Conservation (phyloP, 2,329 filamentous ascomycete genomes). For the Apiospora rasikravindrae region DNA sequence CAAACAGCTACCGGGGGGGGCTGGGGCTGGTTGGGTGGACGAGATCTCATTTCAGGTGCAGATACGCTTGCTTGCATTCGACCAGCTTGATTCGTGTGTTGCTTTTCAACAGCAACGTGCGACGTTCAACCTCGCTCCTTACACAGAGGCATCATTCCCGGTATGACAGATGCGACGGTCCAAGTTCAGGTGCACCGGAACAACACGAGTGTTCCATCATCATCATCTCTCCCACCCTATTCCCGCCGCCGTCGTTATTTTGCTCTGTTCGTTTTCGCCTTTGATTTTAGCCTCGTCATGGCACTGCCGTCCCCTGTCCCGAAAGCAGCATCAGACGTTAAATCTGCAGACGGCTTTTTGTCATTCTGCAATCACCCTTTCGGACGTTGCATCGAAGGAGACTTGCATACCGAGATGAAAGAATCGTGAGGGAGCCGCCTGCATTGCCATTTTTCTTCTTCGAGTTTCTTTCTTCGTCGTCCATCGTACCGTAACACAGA, state of each 20-base stretch:
- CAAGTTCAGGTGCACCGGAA: neutral
- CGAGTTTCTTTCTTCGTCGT: neutral
- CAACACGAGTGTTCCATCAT: neutral
- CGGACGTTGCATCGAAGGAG: neutral
- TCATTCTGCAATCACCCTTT: neutral
- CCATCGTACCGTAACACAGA: neutral
- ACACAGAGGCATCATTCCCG: neutral
- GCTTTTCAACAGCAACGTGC: neutral
- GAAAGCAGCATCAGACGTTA: neutral
- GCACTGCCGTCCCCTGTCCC: neutral
- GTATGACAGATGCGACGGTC: neutral
- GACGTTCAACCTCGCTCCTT: neutral
- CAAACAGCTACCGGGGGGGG: neutral
- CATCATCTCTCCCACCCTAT: neutral
- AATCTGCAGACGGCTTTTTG: neutral
- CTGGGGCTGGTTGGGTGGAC: neutral
- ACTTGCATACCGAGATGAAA: neutral
- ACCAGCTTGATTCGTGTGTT: neutral
- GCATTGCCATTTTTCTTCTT: neutral
- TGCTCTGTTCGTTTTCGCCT: neutral
- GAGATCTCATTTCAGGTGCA: slow-evolving; percentile 6
- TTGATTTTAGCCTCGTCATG: neutral
- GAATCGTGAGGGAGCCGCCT: too few species aligned
- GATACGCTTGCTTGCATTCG: slow-evolving; percentile 10
- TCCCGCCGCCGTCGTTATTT: neutral